Evolutionary conservation across 2,329 filamentous ascomycete genomes (phyloP).

Genomic region (Phyllosticta ampelicida): DNA sequence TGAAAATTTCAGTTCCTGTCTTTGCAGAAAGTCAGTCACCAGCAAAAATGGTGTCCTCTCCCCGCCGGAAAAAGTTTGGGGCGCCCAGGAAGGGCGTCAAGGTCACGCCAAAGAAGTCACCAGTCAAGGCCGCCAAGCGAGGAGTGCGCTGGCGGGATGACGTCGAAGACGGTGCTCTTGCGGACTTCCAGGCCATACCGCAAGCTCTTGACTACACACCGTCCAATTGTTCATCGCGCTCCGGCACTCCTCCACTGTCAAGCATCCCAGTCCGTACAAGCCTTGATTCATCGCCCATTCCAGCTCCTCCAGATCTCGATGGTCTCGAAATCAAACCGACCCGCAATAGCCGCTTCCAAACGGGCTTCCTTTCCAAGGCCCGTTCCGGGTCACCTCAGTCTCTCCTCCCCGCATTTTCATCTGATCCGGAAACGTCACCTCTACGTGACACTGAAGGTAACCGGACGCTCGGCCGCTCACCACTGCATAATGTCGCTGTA

Average conservation of each 20-base stretch:
- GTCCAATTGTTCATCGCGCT: slow-evolving; percentile 41
- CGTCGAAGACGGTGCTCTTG: slow-evolving; percentile 71
- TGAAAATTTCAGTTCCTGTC: slow-evolving; percentile 22
- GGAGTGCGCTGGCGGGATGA: slow-evolving; percentile 90
- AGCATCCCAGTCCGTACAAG: not conserved
- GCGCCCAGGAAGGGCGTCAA: slow-evolving; percentile 56
- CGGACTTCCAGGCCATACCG: slow-evolving; percentile 87
- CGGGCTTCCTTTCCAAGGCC: slow-evolving; percentile 70
- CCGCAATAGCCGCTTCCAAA: slow-evolving; percentile 64
- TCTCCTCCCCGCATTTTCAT: slow-evolving; percentile 48
- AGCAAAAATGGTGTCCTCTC: slow-evolving; percentile 53
- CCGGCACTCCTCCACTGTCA: slow-evolving; percentile 37
- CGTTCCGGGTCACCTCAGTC: slow-evolving; percentile 45
- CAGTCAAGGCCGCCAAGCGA: slow-evolving; percentile 50
- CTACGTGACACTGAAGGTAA: slow-evolving; percentile 37
- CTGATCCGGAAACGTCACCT: slow-evolving; percentile 42
- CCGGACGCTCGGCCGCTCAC: slow-evolving; percentile 34
- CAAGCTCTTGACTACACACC: slow-evolving; percentile 53
- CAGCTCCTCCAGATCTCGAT: slow-evolving; percentile 41
- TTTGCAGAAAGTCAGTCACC: slow-evolving; percentile 46
- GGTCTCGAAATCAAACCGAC: slow-evolving; percentile 48
- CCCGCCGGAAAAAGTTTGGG: slow-evolving; percentile 61
- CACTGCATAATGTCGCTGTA: slow-evolving; percentile 39
- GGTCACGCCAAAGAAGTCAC: slow-evolving; percentile 62
- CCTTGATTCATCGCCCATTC: slow-evolving; percentile 46